Evolutionary conservation across 495 filamentous ascomycete genomes (phyloP).

Genomic region (Trichoderma erinaceum): DNA sequence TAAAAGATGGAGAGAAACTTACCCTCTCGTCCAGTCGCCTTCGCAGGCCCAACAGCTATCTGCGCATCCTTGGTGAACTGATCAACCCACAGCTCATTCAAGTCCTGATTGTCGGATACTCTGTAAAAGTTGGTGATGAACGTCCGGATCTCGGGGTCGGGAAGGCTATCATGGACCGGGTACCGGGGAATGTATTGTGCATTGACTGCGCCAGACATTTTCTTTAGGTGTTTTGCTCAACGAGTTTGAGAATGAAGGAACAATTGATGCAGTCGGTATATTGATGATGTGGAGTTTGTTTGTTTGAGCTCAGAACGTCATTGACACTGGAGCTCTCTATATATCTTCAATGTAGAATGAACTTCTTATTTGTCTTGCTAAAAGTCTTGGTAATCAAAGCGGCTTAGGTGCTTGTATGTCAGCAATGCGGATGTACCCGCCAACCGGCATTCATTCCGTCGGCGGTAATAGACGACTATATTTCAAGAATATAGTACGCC

Average conservation of each 20-base stretch:
- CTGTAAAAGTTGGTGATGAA: conserved; percentile 28
- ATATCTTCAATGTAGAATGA: too few species aligned
- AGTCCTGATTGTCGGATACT: conserved; percentile 23
- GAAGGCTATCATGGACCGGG: background rate
- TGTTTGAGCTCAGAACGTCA: too few species aligned
- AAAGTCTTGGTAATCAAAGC: too few species aligned
- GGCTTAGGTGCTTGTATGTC: too few species aligned
- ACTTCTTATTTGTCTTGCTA: too few species aligned
- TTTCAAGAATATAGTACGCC: too few species aligned
- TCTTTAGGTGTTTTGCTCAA: background rate
- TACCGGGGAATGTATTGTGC: background rate
- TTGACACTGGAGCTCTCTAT: too few species aligned
- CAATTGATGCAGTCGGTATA: too few species aligned
- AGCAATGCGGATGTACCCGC: too few species aligned
- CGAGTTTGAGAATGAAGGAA: background rate
- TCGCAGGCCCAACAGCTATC: conserved; percentile 24
- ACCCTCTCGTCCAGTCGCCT: conserved; percentile 22
- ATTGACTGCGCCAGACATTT: background rate
- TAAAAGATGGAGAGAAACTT: background rate
- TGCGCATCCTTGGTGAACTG: conserved; percentile 24
- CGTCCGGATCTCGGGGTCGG: conserved; percentile 16
- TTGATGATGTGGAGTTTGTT: too few species aligned
- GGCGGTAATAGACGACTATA: too few species aligned
- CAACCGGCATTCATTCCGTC: too few species aligned
- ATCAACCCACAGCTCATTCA: conserved; percentile 27